Percentiles rank a stretch among this genome's conserved stretches.
phyloP scores from a whole-genome alignment of 2,329 filamentous ascomycete genomes.

The Rhinocladiella similis region DNA sequence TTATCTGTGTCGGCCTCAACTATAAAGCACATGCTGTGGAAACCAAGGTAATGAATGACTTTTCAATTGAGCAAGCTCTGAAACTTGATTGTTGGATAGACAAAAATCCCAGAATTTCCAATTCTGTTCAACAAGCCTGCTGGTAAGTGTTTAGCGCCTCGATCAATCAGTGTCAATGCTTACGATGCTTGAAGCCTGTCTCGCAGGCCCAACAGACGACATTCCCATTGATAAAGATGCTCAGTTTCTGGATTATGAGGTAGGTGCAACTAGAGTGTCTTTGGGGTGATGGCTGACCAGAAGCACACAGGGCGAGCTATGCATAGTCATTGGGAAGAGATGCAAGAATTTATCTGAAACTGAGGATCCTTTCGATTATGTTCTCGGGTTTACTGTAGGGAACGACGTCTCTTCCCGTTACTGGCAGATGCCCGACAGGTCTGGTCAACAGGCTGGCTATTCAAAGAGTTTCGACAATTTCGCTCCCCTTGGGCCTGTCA shows the following conservation, averaged over 20 bases:
- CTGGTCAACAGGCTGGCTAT: not conserved
- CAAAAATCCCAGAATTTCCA: not conserved
- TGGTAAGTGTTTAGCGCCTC: not conserved
- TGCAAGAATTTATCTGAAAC: too few relatives aligned
- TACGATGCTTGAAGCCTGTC: not conserved
- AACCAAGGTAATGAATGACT: not conserved
- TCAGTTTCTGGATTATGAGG: conserved; percentile 1
- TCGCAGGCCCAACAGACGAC: not conserved
- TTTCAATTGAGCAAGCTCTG: too few relatives aligned
- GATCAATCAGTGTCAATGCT: not conserved
- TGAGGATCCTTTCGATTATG: not conserved
- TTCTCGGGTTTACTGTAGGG: not conserved
- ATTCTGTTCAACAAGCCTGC: conserved; percentile 2
- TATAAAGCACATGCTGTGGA: conserved; percentile 1
- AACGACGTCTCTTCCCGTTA: too few relatives aligned
- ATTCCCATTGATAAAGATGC: conserved; percentile 1
- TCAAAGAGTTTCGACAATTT: not conserved
- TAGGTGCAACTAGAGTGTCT: not conserved
- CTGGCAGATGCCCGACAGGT: not conserved
- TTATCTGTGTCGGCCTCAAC: not conserved
- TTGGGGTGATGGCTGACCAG: too few relatives aligned
- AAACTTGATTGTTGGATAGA: not conserved
- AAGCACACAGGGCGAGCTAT: too few relatives aligned
- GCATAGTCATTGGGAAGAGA: too few relatives aligned
- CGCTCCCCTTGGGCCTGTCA: not conserved